Evolutionary conservation across 2,329 filamentous ascomycete genomes (phyloP).

Genomic region (Sarocladium kiliense): DNA sequence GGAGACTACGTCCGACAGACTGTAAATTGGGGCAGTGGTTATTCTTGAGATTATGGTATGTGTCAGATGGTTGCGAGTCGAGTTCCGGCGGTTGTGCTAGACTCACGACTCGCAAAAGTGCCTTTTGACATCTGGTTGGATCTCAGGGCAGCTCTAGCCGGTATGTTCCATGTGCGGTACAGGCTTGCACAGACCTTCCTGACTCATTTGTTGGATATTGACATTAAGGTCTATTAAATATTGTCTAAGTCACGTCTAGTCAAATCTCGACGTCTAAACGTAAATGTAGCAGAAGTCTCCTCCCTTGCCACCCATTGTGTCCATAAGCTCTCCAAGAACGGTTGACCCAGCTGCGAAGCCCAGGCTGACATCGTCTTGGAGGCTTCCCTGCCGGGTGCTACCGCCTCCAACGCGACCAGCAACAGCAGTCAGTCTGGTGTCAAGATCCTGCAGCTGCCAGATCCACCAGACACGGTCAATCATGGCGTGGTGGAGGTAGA

Average conservation of each 20-base stretch:
- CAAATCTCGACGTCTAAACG: neutral
- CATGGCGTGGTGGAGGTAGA: constrained; percentile 26
- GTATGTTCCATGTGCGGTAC: too few relatives aligned
- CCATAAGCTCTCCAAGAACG: neutral
- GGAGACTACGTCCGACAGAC: neutral
- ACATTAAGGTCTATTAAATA: too few relatives aligned
- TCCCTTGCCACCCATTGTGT: constrained; percentile 11
- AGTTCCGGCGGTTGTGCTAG: too few relatives aligned
- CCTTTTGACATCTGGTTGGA: too few relatives aligned
- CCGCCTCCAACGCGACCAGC: neutral
- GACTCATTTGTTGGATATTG: too few relatives aligned
- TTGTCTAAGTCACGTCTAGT: neutral
- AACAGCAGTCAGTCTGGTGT: constrained; percentile 14
- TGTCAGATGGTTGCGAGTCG: too few relatives aligned
- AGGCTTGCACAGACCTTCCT: too few relatives aligned
- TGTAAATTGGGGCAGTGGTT: too few relatives aligned
- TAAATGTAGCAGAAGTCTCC: constrained; percentile 12
- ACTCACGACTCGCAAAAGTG: too few relatives aligned
- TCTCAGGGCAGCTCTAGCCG: too few relatives aligned
- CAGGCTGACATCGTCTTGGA: neutral
- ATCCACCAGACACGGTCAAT: constrained; percentile 11
- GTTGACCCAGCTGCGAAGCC: neutral
- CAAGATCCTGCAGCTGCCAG: constrained; percentile 19
- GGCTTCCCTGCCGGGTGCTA: neutral
- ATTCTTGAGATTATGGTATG: too few relatives aligned